phyloP scores from a whole-genome alignment of 768 basidiomycete species.

The Psilocybe cyanescens region DNA sequence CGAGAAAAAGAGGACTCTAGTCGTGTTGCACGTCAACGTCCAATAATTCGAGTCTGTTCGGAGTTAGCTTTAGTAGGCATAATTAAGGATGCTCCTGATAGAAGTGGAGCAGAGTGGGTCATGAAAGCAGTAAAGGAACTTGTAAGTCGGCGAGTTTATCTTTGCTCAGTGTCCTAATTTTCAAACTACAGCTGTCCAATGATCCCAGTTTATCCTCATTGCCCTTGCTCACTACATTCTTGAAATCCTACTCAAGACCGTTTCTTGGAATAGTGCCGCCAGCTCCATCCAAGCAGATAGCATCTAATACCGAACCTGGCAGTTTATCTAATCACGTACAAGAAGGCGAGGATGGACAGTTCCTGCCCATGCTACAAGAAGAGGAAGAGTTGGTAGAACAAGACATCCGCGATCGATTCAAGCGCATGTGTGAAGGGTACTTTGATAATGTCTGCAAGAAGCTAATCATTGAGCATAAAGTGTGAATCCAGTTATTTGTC shows the following conservation, averaged over 20 bases:
- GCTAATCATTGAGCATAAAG: conserved; percentile 89
- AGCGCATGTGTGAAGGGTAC: conserved; percentile 91
- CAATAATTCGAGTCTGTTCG: conserved; percentile 83
- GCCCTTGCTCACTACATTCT: conserved; percentile 88
- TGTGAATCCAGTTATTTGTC: conserved; percentile 34
- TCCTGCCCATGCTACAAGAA: conserved; percentile 48
- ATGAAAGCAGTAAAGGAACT: conserved; percentile 86
- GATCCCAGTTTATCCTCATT: conserved; percentile 87
- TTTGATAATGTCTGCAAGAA: conserved; percentile 93
- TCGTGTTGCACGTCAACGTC: conserved; percentile 81
- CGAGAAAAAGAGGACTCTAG: conserved; percentile 90
- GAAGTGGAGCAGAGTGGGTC: conserved; percentile 87
- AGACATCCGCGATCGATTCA: conserved; percentile 87
- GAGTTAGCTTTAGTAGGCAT: conserved; percentile 90
- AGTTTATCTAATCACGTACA: conserved; percentile 46
- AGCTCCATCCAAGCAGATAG: conserved; percentile 58
- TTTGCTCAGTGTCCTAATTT: conserved; percentile 11
- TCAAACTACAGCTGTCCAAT: conserved; percentile 69
- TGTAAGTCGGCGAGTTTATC: conserved; percentile 47
- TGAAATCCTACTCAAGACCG: conserved; percentile 89
- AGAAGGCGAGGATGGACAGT: conserved; percentile 33
- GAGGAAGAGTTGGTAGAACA: conserved; percentile 81
- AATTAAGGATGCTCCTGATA: conserved; percentile 69
- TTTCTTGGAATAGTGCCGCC: conserved; percentile 80
- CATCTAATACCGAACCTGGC: conserved; percentile 56